Base-by-base conservation (phyloP, 352 stramenopile genomes). In the Globisporangium polare region DNA sequence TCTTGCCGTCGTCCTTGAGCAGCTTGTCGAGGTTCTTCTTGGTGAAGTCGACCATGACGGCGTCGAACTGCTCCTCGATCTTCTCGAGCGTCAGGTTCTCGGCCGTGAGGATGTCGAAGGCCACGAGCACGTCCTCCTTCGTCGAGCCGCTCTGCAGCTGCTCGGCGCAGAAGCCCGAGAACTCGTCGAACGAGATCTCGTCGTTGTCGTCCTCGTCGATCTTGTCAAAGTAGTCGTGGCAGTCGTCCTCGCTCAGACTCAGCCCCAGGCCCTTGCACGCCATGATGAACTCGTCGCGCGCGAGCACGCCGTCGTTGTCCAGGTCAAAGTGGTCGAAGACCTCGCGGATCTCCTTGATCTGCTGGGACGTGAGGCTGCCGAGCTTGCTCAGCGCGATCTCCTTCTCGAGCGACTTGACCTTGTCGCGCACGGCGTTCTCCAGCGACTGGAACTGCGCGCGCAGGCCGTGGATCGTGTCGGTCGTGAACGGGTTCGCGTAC, bases 291-390 rank as follows among this genome's bases (percentile, higher is more conserved):
- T 97, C 89, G 24, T 94, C 85, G 26, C 90, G 86, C 27, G 83
- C 85, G 13, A 97, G 70, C 29, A 91, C 83, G 55, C 86, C 83
- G 56, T 95, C 86, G 42, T 95, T 81, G 60, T 97, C 87, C 42
- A 92, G 64, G 56, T 97, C 89, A 54, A 97, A 97, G 69, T 95
- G 83, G 55, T 95, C 80, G 42, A 97, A 97, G 31, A 96, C 88
- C 63, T 97, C 89, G 57, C 90, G 83, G 58, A 96, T 94, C 63
- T 97, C 89, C 60, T 78, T 81, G 46, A 90, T 74, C 71, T 97
- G 88, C 60, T 93, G 67, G 5, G 86, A 62, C 33, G 83, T 92
- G 26, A 97, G 75, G 52, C 92, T 90, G 49, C 86, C 88, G 18
- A 96, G 63, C 62, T 94, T 74, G 67, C 83, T 90, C 43, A 94